Evolutionary conservation across 2,329 filamentous ascomycete genomes (phyloP).

Genomic region (Botrytis porri): DNA sequence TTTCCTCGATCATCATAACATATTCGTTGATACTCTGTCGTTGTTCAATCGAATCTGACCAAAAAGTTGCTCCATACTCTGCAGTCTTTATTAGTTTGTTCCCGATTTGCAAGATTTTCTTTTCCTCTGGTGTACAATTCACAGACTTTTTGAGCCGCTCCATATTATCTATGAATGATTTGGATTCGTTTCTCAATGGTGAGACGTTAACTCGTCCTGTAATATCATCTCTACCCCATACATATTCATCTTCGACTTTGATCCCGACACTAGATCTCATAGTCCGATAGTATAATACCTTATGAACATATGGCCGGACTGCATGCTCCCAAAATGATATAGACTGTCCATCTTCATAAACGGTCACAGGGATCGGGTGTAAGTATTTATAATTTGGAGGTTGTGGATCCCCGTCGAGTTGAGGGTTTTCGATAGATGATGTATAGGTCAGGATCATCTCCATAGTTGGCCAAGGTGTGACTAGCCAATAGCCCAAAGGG

Average conservation of each 20-base stretch:
- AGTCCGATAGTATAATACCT: slow-evolving; percentile 21
- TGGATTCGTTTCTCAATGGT: not conserved
- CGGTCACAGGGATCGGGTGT: slow-evolving; percentile 22
- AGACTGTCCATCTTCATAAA: slow-evolving; percentile 27
- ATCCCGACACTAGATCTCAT: slow-evolving; percentile 2
- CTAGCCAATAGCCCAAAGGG: not conserved
- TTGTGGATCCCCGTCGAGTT: not conserved
- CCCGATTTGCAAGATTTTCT: not conserved
- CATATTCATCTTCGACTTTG: not conserved
- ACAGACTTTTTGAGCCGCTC: not conserved
- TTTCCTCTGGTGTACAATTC: not conserved
- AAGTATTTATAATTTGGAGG: slow-evolving; percentile 14
- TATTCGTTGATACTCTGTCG: not conserved
- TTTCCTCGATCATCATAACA: not conserved
- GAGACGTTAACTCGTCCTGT: not conserved
- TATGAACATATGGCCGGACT: slow-evolving; percentile 21
- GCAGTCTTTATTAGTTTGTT: not conserved
- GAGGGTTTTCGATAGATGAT: not conserved
- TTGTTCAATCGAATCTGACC: not conserved
- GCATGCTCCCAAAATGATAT: slow-evolving; percentile 25
- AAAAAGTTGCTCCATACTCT: not conserved
- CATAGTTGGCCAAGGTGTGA: not conserved
- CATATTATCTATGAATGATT: not conserved
- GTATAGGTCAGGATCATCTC: not conserved
- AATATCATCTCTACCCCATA: not conserved